These are phyloP conservation scores for Millerozyma acaciae DNA, from an alignment of 805 yeast species.

Conservation along the genomic window DNA sequence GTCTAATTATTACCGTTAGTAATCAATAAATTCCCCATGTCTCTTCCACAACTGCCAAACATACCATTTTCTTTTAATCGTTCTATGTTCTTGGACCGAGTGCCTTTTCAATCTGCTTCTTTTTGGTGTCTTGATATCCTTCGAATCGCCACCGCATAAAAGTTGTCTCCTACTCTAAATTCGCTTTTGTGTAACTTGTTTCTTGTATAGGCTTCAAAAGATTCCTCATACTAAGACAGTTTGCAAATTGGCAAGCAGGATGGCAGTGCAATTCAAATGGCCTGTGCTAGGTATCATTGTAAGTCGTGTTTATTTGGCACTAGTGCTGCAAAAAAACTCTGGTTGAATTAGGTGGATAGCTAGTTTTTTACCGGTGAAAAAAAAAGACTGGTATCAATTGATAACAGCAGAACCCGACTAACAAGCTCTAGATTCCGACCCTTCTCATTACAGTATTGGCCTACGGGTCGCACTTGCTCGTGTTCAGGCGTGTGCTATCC, in stretches of 20 bases:
- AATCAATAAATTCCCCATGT: not conserved
- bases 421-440: slow-evolving; percentile 55
- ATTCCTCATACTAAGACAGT: slow-evolving; percentile 1
- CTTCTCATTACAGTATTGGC: slow-evolving; percentile 55
- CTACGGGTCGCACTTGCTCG: slow-evolving; percentile 56
- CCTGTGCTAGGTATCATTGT: slow-evolving; percentile 48
- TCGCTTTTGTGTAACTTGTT: slow-evolving; percentile 7
- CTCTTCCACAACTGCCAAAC: not conserved
- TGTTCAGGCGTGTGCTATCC: slow-evolving; percentile 45
- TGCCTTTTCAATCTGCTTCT: too few species aligned
- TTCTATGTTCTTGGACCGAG: slow-evolving; percentile 1
- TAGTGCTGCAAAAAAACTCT: not conserved
- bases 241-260: slow-evolving; percentile 6
- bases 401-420: slow-evolving; percentile 5
- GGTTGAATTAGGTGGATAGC: too few species aligned
- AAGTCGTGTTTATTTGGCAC: slow-evolving; percentile 11
- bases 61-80: slow-evolving; percentile 7
- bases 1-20: slow-evolving; percentile 41
- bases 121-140: too few species aligned
- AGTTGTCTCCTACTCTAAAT: too few species aligned
- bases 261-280: slow-evolving; percentile 40
- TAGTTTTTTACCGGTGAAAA: too few species aligned
- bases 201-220: not conserved
- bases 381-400: not conserved
- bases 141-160: slow-evolving; percentile 13